Base-by-base conservation (phyloP, 2,329 filamentous ascomycete species). In the Teratosphaeria pseudoeucalypti region DNA sequence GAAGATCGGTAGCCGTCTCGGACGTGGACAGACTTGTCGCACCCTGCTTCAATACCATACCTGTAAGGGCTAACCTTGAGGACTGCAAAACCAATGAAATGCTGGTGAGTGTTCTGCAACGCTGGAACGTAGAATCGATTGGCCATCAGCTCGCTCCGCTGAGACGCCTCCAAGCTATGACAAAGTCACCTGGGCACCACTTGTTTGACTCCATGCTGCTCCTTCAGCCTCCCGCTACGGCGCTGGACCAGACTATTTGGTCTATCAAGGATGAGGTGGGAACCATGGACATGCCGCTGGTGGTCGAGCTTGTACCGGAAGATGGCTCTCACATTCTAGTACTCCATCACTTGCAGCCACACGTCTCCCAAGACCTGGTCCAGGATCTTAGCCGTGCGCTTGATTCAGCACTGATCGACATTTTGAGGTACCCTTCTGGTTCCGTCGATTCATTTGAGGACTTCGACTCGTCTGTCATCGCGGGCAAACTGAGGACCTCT, bases 1-100 rank as follows among this genome's bases (percentile, higher is more conserved):
- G 92, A 1, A 84, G 92, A 7, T 86, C 85, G 0, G 70, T 89
- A 10, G 75, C 83, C 0, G 72, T 92, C 2, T 80, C 87, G 6
- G 82, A 81, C 0, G 77, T 92, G 11, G 85, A 92, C 43, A 77
- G 80, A 3, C 81, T 96, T 6, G 82, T 95, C n/a, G 90, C 89
- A 0, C 92, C 92, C 0, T 95, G 90, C 71, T 96, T 96, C 78
- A 96, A 96, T 69, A 95, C 92, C 0, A 74, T 96, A 12, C 90
- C 92, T 0, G 70, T 91, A 1, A 82, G 90, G 29, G 74, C 84
- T 16, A 74, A 83, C 34, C 62, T 88, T 10, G 73, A 78, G 1
- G 69, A 70, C 2, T 71, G 71, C 1, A 75, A 72, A 0, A 80
- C 78, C 16, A 85, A 85, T 59, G 66, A 78, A 0, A 80, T 85